Base-by-base conservation (phyloP, 2,329 filamentous ascomycete genomes). In the Nemania diffusa region DNA sequence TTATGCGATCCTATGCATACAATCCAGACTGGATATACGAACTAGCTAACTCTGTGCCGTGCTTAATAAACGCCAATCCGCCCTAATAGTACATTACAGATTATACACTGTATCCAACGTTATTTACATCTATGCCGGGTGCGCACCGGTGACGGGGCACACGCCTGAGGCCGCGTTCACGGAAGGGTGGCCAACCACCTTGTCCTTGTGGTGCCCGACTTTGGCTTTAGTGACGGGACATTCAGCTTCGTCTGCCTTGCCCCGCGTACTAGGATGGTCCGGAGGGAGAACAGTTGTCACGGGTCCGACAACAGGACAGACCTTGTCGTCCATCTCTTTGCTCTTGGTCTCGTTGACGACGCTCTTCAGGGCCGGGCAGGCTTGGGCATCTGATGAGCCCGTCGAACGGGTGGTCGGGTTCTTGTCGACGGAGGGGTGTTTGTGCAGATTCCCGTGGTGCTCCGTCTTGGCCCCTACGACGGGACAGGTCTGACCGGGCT, bases 181-280 rank as follows among this genome's bases (percentile, higher is more conserved):
- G 17, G 73, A 74, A 5, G 81, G 81, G 67, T 82, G 81, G 11
- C 69, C 72, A 13, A 72, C 56, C 20, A 82, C 73, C 70, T 79
- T 81, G 65, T 78, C 78, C 77, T 81, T 81, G 72, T 82, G 80
- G 64, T 82, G 80, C 3, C 79, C 80, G 4, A 82, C 77, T 65
- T 76, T 76, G 40, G 81, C 81, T 73, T 82, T 81, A 17, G 81
- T 82, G 61, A 82, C 78, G 8, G 80, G 80, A 68, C 81, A 82
- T 61, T 78, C 78, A 44, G 76, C 75, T 17, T 70, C 70, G 70
- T 78, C 75, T 52, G 66, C 52, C 29, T 71, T 70, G 61, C 66
- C 71, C 29, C 69, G 71, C 2, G 74, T 79, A 46, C 78, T 79
- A 0, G 81, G 80, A 66, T 82, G 81, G 66, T 81, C 73, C 9